A percentile compares a stretch with the other conserved stretches of the same genome.
phyloP scores from a whole-genome alignment of 202 grass and related monocot genomes.

The Carex sylvatica region DNA sequence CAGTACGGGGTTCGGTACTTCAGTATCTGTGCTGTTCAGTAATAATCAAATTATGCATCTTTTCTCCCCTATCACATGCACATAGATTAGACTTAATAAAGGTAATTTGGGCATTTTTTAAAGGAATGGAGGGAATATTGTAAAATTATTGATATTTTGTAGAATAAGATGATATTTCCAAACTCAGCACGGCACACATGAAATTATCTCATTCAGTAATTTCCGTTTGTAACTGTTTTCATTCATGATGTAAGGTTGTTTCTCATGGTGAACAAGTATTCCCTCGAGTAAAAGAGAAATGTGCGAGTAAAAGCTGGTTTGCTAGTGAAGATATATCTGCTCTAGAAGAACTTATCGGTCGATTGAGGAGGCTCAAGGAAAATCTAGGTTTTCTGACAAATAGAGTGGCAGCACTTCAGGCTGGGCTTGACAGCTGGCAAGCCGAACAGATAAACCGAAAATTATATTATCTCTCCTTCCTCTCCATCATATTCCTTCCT shows the following conservation, averaged over 20 bases:
- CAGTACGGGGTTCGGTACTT: neutral
- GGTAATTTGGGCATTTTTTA: neutral
- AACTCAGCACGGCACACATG: neutral
- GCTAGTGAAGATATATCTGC: conserved; percentile 53
- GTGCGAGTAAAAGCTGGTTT: conserved; percentile 79
- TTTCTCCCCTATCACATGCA: neutral
- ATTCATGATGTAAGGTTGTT: conserved; percentile 52
- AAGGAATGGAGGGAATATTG: neutral
- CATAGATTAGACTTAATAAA: neutral
- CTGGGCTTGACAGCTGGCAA: conserved; percentile 96
- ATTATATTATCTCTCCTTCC: conserved; percentile 89
- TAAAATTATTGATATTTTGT: conserved; percentile 6
- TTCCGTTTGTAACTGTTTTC: conserved; percentile 6
- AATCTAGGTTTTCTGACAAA: conserved; percentile 86
- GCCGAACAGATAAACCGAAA: conserved; percentile 94
- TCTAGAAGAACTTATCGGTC: conserved; percentile 80
- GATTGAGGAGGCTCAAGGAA: conserved; percentile 90
- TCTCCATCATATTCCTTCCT: conserved; percentile 95
- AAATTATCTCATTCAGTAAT: neutral
- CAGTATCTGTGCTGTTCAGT: neutral
- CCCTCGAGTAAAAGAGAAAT: conserved; percentile 89
- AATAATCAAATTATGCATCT: neutral
- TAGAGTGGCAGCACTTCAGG: conserved; percentile 83
- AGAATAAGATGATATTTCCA: neutral
- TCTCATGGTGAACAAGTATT: conserved; percentile 96